Base-by-base conservation (phyloP, 495 filamentous ascomycete genomes). In the Polyplosphaeria fusca region DNA sequence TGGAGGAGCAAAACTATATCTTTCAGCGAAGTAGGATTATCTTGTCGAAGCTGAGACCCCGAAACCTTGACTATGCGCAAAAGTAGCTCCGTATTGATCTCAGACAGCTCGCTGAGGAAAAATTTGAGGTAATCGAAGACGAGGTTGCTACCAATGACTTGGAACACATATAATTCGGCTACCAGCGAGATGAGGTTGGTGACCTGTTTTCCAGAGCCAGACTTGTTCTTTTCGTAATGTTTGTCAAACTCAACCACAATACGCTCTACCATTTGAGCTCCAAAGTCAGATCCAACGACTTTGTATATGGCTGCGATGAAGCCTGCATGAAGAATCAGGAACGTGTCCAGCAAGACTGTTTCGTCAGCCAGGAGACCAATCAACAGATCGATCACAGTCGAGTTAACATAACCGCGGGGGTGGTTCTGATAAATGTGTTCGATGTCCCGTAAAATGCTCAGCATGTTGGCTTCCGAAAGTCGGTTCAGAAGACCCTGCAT, bases 301-400 rank as follows among this genome's bases (percentile, higher is more conserved):
- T 88, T 95, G 74, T 95, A 92, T 4, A 93, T 64, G 0, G 89
- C 91, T 5, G 91, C 85, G 55, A 93, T 83, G 65, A 97, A 97
- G 3, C 88, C 92, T 18, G 92, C 88, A 64, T 89, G 87, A 24
- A 96, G 82, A 41, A 96, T 86, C 60, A 96, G 80, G 64, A 95
- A 92, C 0, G 89, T 91, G 64, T 97, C 91, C 18, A 84, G 81
- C 1, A 96, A 77, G 32, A 73, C 79, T 1, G 89, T 84, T 19
- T 82, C 78, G 50, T 96, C 91, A 61, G 83, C 84, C 23, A 96
- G 78, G 23, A 91, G 75, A 5, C 80, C 77, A 41, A 96, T 76
- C 0, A 96, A 70, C 2, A 95, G 71, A 58, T 86, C 79, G 2
- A 91, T 79, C 9, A 95, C 69, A 0, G 82, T 87, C 1, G 86